phyloP scores from a whole-genome alignment of 139 green algal genomes.

The Coelastrella sp. region DNA sequence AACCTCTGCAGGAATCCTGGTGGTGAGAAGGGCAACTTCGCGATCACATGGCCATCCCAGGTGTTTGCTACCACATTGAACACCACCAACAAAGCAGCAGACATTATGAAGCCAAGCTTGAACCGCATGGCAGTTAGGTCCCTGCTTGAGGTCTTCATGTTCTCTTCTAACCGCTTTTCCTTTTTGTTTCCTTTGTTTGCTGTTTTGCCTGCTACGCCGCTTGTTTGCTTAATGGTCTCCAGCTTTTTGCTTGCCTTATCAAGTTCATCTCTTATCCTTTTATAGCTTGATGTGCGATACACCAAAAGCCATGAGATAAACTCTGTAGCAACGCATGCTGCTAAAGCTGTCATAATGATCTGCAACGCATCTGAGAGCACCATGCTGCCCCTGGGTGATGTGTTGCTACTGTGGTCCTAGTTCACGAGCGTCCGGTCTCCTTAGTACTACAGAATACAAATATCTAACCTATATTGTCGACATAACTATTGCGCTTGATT shows the following conservation, averaged over 20 bases:
- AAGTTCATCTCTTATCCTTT: conserved; percentile 28
- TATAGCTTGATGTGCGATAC: conserved; percentile 24
- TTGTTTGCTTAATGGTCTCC: conserved; percentile 3
- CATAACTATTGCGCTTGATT: too few species aligned
- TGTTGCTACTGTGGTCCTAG: neutral
- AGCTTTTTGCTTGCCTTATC: conserved; percentile 37
- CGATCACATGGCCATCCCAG: conserved; percentile 6
- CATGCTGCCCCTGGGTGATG: neutral
- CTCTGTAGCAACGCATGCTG: neutral
- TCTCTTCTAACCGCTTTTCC: conserved; percentile 38
- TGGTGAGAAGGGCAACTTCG: conserved; percentile 29
- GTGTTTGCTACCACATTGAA: neutral
- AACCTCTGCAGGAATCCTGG: neutral
- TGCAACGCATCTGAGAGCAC: neutral
- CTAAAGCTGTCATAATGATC: neutral
- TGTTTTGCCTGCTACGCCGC: neutral
- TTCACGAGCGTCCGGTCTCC: neutral
- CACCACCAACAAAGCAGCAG: neutral
- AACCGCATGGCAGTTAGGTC: conserved; percentile 11
- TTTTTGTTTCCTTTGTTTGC: conserved; percentile 2
- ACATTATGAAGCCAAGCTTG: neutral
- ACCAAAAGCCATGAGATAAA: conserved; percentile 20
- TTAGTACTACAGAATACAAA: neutral
- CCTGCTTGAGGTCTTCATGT: conserved; percentile 16
- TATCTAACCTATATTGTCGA: too few species aligned